These are phyloP conservation scores for Aspergillus ruber DNA, from an alignment of 2,329 filamentous ascomycete genomes.

Conservation along the genomic window DNA sequence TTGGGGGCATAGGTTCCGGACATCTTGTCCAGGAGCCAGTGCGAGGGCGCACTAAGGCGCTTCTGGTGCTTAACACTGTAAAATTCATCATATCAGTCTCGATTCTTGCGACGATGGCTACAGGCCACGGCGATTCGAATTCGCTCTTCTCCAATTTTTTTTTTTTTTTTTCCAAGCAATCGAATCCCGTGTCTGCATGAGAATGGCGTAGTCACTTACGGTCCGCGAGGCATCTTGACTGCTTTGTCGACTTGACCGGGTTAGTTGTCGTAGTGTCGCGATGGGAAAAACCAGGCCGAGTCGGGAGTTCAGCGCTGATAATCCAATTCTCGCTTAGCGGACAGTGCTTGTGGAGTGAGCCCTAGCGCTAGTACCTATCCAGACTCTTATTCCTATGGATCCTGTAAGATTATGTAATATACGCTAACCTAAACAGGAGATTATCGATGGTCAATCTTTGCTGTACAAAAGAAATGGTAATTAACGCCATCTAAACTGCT, in stretches of 20 bases:
- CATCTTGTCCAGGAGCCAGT: conserved; percentile 99
- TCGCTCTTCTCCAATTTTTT: background rate
- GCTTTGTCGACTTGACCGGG: conserved; percentile 34
- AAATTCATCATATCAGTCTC: conserved; percentile 25
- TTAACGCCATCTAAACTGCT: conserved; percentile 10
- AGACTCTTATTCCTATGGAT: conserved; percentile 1
- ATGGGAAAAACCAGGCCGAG: conserved; percentile 16
- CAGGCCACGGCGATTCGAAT: background rate
- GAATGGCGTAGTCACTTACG: conserved; percentile 42
- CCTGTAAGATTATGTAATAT: conserved; percentile 3
- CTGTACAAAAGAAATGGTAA: conserved; percentile 6
- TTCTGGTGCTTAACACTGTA: conserved; percentile 98
- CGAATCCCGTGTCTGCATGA: background rate
- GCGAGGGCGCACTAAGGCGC: conserved; percentile 96
- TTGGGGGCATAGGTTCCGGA: conserved; percentile 75
- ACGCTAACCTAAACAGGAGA: conserved; percentile 3
- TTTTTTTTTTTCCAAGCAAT: conserved; percentile 1
- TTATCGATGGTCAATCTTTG: conserved; percentile 1
- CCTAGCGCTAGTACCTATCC: conserved; percentile 26
- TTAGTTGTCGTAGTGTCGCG: conserved; percentile 34
- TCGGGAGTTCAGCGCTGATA: conserved; percentile 13
- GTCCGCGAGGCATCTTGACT: conserved; percentile 51
- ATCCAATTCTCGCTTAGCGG: conserved; percentile 29
- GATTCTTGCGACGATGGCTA: background rate
- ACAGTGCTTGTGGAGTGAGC: conserved; percentile 20